These are phyloP conservation scores for Luffa aegyptiaca DNA, from an alignment of 306 rosid species.

Conservation along the genomic window DNA sequence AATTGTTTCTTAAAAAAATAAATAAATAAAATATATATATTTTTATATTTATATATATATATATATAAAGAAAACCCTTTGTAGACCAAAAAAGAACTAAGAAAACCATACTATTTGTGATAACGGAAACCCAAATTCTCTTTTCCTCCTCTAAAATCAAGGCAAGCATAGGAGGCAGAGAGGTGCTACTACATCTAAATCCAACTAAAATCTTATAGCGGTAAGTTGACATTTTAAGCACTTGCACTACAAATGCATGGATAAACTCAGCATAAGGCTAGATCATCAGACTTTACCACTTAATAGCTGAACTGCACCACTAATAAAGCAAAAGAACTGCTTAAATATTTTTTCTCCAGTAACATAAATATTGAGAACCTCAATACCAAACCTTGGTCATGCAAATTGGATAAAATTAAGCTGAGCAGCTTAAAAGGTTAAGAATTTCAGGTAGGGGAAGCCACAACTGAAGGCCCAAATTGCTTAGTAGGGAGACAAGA, in stretches of 20 bases:
- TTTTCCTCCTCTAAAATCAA: background rate
- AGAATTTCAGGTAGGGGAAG: background rate
- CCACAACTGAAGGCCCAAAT: background rate
- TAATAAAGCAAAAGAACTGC: background rate
- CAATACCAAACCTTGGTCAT: background rate
- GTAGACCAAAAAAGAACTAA: background rate
- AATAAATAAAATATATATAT: no score
- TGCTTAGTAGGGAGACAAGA: background rate
- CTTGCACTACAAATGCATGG: background rate
- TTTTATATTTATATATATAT: no score
- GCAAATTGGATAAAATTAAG: background rate
- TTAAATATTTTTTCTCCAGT: background rate
- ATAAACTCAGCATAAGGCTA: background rate
- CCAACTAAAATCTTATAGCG: background rate
- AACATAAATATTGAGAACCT: background rate
- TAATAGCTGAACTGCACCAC: background rate
- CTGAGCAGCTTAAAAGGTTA: background rate
- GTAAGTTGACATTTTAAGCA: background rate
- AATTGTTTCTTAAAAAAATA: no score
- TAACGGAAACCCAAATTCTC: background rate
- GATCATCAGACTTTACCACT: background rate
- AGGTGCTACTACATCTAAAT: background rate
- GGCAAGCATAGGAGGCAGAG: background rate
- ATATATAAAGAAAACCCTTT: background rate
- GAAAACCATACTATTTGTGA: background rate